Evolutionary conservation across 2,329 filamentous ascomycete genomes (phyloP), one percentile per base, ranked within the genome.

Genomic region (Exophiala sideris): DNA sequence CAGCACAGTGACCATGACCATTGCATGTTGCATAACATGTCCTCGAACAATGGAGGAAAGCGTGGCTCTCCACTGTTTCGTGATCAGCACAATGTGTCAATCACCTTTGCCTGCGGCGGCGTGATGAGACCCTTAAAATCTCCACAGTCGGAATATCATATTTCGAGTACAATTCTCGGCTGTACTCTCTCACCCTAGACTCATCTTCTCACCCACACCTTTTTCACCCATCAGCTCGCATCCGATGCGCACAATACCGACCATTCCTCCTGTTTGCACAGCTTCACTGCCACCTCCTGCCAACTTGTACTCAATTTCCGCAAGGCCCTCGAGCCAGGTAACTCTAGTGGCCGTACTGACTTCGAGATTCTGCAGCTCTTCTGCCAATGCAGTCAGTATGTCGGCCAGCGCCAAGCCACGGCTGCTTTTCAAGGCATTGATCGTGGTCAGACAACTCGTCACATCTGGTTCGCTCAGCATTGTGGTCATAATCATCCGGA

Each of bases 371-470:
- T 83, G 80, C 54, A 99, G 71, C 73, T 96, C 88, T 64, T 96
- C 91, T 0, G 87, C 84, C 38, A 97, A 70, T 0, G 89, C 84
- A 0, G 91, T 95, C 61, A 99, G 82, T 53, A 99, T 96, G 69
- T 99, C 94, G 3, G 94, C 94, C 56, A 99, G 73, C 1, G 94
- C 94, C 45, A 99, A 77, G 0, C 94, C 94, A 66, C 94, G 89
- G 52, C 84, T 80, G 3, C 83, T 80, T 74, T 99, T 99, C 58
- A 99, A 78, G 0, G 88, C 84, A 67, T 94, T 94, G 71, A 99
- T 85, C 0, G 90, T 95, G 54, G 83, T 86, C 46, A 99, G 78
- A 67, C 92, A 96, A 33, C 88, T 89, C 1, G 88, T 95, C 45
- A 99, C 88, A 67, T 99, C 92, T 50, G 84, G 82, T 1, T 89